Evolutionary conservation across 805 yeast species (phyloP).

Genomic region (Cyberlindnera xishuangbannaensis): DNA sequence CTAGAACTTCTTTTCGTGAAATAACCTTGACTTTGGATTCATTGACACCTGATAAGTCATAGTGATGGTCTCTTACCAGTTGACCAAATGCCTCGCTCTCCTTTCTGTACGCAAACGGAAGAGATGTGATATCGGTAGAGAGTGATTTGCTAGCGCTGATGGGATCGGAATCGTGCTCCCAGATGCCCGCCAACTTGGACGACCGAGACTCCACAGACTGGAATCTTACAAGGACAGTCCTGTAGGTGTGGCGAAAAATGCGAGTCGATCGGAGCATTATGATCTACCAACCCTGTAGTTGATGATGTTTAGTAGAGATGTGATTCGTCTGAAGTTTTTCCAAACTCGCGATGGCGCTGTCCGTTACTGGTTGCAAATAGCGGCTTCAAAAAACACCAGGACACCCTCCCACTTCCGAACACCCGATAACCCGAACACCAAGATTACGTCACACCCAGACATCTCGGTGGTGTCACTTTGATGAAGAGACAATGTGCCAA

Average conservation of each 20-base stretch:
- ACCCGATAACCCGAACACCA: too few species aligned
- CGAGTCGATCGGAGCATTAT: constrained; percentile 2
- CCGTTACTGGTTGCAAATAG: too few species aligned
- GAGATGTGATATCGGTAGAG: constrained; percentile 9
- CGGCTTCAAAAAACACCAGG: too few species aligned
- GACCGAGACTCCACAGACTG: constrained; percentile 6
- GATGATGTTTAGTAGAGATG: constrained; percentile 6
- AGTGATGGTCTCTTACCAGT: constrained; percentile 32
- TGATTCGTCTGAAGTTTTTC: constrained; percentile 9
- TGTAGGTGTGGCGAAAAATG: not conserved
- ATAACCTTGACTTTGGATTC: constrained; percentile 30
- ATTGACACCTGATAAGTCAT: constrained; percentile 29
- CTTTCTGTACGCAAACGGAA: constrained; percentile 31
- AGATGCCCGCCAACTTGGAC: constrained; percentile 6
- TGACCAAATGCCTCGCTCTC: constrained; percentile 39
- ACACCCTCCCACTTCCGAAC: too few species aligned
- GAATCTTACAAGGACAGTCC: constrained; percentile 1
- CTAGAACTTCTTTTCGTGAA: constrained; percentile 27
- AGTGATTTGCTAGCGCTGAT: constrained; percentile 8
- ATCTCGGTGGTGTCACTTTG: too few species aligned
- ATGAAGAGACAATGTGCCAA: too few species aligned
- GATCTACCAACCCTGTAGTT: not conserved
- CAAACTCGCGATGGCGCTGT: constrained; percentile 1
- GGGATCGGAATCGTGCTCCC: constrained; percentile 19
- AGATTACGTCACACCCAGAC: too few species aligned